Evolutionary conservation across 2,329 filamentous ascomycete genomes (phyloP), one percentile per base, ranked within the genome.

Genomic region (Atkinsonella hypoxylon): DNA sequence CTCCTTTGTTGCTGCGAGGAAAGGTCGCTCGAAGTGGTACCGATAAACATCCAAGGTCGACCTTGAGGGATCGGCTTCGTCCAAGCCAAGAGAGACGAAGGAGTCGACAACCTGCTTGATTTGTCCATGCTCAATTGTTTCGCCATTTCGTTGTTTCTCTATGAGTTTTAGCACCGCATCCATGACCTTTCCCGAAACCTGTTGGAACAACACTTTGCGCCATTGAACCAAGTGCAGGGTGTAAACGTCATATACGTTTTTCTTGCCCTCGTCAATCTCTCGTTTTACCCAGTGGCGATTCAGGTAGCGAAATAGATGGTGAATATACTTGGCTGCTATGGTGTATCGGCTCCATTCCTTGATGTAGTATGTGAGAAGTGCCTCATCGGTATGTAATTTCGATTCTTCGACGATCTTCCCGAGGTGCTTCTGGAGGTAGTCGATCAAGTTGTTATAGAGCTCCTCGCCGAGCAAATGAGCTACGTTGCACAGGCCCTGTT

Each of bases 261-360:
- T 96, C 72, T 98, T 97, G 34, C 93, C 93, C 67, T 98, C 93
- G 56, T 98, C 93, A 71, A 98, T 95, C 70, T 98, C 93, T 31
- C 93, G 79, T 76, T 96, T 98, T 2, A 98, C 93, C 93, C 94
- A 98, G 70, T 98, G 93, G 31, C 93, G 82, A 64, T 98, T 98
- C 26, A 98, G 80, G 64, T 98, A 98, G 49, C 85, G 77, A 74
- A 98, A 98, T 8, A 98, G 74, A 65, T 98, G 91, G 68, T 98
- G 94, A 66, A 96, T 93, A 70, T 95, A 98, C 68, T 94, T 95
- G 53, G 90, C 93, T 1, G 93, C 91, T 13, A 87, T 88, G 2
- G 93, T 98, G 70, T 96, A 98, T 54, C 93, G 81, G 58, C 85
- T 83, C 93, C 93, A 98, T 75, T 98, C 90, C 63, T 86, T 82